Base-by-base conservation (phyloP, 306 rosid species). In the Dalbergia cultrata region DNA sequence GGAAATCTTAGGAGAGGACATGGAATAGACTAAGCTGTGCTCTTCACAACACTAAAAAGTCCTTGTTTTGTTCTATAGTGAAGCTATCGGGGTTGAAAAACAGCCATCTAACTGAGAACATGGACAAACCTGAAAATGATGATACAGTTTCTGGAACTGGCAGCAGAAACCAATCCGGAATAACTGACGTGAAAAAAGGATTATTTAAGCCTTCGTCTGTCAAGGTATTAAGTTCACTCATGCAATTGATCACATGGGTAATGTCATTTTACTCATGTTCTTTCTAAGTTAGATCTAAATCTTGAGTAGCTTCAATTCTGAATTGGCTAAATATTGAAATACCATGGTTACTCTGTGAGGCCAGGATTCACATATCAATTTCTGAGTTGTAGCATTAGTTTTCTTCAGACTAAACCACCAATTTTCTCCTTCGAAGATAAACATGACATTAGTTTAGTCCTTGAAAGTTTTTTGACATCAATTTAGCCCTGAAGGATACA, bases 51-150 rank as follows among this genome's bases (percentile, higher is more conserved):
- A 43, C 3, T 43, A 9, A 39, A 41, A n/a, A 49, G 68, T 41
- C 65, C 68, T 8, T 13, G 58, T 43, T 45, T 8, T 13, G 58
- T 43, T 45, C 64, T 33, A 47, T 63, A 33, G 68, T 52, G 72
- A 56, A 56, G 61, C 19, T 5, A 53, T 67, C 66, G 21, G 58
- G 22, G 31, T 57, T 41, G 77, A 13, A 13, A 44, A 79, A 16
- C 43, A 37, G 31, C 70, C 44, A 66, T 62, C 57, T 17, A 22
- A 52, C 65, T 83, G 59, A 54, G 69, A 81, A 79, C 37, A 88
- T 87, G 94, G 87, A 79, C 68, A 85, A 89, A 77, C 75, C 80
- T 31, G 80, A 88, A 57, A 84, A 77, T 62, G 87, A 79, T 18
- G 56, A 77, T 70, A 58, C 70, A 76, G 41, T 70, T 80, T 82